Conservation (phyloP, 2,329 filamentous ascomycete species). For the Aspergillus hiratsukae region DNA sequence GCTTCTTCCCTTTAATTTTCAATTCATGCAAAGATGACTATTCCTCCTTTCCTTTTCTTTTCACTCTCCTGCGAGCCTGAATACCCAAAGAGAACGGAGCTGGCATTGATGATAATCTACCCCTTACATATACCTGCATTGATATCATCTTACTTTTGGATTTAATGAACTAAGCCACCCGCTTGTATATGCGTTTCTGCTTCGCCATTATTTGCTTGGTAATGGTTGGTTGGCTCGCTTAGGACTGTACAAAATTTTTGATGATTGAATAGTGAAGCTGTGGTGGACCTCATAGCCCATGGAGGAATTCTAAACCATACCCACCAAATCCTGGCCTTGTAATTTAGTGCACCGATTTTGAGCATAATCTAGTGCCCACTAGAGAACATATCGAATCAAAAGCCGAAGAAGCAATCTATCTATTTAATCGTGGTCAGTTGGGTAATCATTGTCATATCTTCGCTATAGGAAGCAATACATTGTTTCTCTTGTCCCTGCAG, state of each 20-base stretch:
- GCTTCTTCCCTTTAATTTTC: not conserved
- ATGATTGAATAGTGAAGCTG: not conserved
- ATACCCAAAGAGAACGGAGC: not conserved
- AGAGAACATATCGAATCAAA: not conserved
- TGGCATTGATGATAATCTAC: not conserved
- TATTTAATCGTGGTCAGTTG: constrained; percentile 8
- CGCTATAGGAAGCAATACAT: constrained; percentile 12
- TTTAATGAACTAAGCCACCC: not conserved
- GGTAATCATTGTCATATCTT: constrained; percentile 27
- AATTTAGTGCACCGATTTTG: not conserved
- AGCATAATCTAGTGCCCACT: not conserved
- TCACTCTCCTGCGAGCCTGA: not conserved
- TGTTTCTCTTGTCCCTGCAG: not conserved
- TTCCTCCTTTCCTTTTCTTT: not conserved
- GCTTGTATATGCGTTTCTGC: not conserved
- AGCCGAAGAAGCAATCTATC: not conserved
- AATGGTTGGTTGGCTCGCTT: not conserved
- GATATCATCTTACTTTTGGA: not conserved
- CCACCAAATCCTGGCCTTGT: not conserved
- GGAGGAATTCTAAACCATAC: not conserved
- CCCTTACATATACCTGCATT: not conserved
- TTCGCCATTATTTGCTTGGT: not conserved
- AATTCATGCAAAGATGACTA: not conserved
- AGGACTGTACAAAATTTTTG: not conserved
- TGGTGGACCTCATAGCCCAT: not conserved